phyloP scores from a whole-genome alignment of 2,329 filamentous ascomycete species.

The Chaetoscypha palmicola region DNA sequence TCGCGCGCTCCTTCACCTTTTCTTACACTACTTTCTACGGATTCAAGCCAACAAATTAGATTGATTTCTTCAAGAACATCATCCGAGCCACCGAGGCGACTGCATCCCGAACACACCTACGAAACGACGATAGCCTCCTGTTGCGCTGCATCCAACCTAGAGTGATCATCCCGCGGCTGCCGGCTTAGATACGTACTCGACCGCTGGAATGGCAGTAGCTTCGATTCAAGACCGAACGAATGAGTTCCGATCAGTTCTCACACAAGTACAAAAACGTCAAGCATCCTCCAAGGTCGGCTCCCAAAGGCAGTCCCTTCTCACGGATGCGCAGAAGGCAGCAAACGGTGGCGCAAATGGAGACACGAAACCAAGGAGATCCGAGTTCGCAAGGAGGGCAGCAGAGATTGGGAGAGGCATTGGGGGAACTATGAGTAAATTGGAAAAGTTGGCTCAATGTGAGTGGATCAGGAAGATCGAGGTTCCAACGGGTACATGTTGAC shows the following conservation, averaged over 20 bases:
- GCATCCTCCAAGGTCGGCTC: slow-evolving; percentile 68
- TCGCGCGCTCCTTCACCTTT: slow-evolving; percentile 20
- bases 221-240: slow-evolving; percentile 95
- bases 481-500: neutral
- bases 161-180: too few relatives aligned
- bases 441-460: slow-evolving; percentile 79
- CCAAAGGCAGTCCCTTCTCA: slow-evolving; percentile 74
- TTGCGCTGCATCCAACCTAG: too few relatives aligned
- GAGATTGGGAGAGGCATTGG: slow-evolving; percentile 90
- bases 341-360: slow-evolving; percentile 41
- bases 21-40: slow-evolving; percentile 2
- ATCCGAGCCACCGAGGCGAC: too few relatives aligned
- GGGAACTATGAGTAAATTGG: slow-evolving; percentile 87
- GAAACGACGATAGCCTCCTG: too few relatives aligned
- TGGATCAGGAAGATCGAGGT: slow-evolving; percentile 18
- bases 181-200: too few relatives aligned
- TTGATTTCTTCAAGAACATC: too few relatives aligned
- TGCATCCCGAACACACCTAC: too few relatives aligned
- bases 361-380: slow-evolving; percentile 59
- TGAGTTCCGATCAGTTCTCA: slow-evolving; percentile 89
- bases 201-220: slow-evolving; percentile 50
- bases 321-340: slow-evolving; percentile 62
- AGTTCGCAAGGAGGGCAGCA: slow-evolving; percentile 87
- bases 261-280: slow-evolving; percentile 75
- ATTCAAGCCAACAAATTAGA: too few relatives aligned